Evolutionary conservation across 2,329 filamentous ascomycete species (phyloP), one percentile per base, ranked within the genome.

Genomic region (Aureobasidium subglaciale): DNA sequence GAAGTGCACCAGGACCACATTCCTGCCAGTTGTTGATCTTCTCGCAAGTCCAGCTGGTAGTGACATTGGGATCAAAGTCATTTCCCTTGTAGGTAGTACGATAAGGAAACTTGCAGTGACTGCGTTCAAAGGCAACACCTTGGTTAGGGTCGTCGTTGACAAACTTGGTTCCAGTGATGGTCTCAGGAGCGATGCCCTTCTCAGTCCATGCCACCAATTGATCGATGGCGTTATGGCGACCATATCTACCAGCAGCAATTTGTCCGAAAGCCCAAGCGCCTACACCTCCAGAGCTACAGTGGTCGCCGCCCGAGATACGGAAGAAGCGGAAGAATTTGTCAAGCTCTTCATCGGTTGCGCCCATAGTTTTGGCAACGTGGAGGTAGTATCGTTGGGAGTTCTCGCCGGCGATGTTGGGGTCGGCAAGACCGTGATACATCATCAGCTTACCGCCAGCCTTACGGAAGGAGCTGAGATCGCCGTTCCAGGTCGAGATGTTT

Each of bases 261-360:
- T 74, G 58, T 60, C 68, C 71, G 60, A 78, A 70, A 59, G 68
- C 70, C 61, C 72, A 70, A 3, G 74, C 69, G 37, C 75, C 71
- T n/a, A 70, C 66, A 5, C 74, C 74, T 34, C 74, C 75, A 1
- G 62, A 59, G 75, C 73, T 59, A 62, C 79, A 82, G 63, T 82
- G 79, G 2, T 65, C 69, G 68, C 79, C 77, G 6, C 79, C 80
- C 56, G 63, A 75, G 65, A 76, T 76, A 27, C 71, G 71, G 68
- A 82, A 82, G 64, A 72, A 75, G 46, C 78, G 73, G 52, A 74
- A 72, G 60, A 73, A 75, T 0, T 69, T 66, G 57, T 75, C 72
- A 5, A 75, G 58, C 0, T 67, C 55, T 3, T 58, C 41, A 0
- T 55, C 63, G 56, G 53, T 62, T 57, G 22, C 62, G 42, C 42